phyloP scores from a whole-genome alignment of 768 basidiomycete genomes.

The Mycena epipterygia region DNA sequence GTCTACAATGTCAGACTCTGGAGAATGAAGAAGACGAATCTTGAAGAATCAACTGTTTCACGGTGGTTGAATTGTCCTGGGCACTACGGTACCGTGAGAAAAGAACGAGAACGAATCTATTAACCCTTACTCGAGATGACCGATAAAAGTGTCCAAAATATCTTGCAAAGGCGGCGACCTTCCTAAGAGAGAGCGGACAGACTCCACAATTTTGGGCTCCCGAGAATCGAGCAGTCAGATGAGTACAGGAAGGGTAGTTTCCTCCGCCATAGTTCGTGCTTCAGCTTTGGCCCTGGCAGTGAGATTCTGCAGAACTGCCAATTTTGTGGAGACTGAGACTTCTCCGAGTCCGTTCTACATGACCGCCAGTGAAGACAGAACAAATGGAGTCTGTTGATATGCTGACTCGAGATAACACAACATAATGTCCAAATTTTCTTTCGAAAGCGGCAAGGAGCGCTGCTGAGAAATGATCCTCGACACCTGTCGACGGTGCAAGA shows the following conservation, averaged over 20 bases:
- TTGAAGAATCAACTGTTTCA: background rate
- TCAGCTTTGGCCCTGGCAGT: background rate
- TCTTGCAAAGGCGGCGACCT: background rate
- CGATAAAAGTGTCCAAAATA: background rate
- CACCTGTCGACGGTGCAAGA: no score
- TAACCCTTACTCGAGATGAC: background rate
- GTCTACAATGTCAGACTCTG: background rate
- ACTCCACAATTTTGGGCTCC: background rate
- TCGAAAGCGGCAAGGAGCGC: background rate
- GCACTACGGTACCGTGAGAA: background rate
- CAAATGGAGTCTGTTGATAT: background rate
- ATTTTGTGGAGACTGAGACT: background rate
- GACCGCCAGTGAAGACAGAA: no score
- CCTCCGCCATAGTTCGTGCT: background rate
- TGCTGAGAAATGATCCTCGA: background rate
- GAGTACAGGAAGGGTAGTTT: background rate
- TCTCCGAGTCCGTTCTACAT: background rate
- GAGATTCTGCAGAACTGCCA: background rate
- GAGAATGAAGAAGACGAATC: background rate
- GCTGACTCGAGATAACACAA: no score
- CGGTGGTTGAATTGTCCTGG: background rate
- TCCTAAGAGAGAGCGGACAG: background rate
- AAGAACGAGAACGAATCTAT: background rate
- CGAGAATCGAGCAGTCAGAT: background rate
- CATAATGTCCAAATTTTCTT: no score